Base-by-base conservation (phyloP, 768 basidiomycete species). In the Basidioascus undulatus region DNA sequence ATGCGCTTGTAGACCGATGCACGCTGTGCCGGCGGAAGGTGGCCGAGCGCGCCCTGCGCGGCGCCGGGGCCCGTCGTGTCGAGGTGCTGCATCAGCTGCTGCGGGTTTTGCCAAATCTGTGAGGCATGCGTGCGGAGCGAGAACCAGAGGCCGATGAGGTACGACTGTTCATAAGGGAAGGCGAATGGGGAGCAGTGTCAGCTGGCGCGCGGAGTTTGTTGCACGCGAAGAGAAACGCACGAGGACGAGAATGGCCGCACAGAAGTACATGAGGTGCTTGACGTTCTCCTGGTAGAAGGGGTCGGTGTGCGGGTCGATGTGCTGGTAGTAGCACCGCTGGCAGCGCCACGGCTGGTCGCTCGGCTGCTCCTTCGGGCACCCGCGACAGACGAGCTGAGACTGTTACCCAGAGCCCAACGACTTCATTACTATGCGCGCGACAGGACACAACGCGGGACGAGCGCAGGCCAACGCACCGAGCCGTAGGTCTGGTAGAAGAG, bases 91-190 rank as follows among this genome's bases (percentile, higher is more conserved):
- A 84, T 59, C 3, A 86, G 64, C 36, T 73, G 76, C 45, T 61
- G 84, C 3, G 87, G 87, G 55, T 96, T 94, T 55, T 96, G 86
- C 92, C 92, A 98, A 50, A 98, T 98, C 55, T 96, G 92, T 12
- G 78, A 74, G 6, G 92, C 92, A 55, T 98, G 92, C 1, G 92
- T 98, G 35, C 83, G 76, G 15, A 98, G 71, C 30, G 92, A 94
- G 64, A 98, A 98, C 92, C 92, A 96, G 1, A 96, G 65, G 27
- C 92, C 92, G 44, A 96, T 71, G 35, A 94, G 69, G 58, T 98
- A 98, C 1, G 92, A 94, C 86, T 94, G 49, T 34, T n/a, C n/a
- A n/a, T n/a, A n/a, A 18, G 13, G 26, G 16, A 33, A 15, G 27
- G 32, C 10, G 34, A 30, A 51, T 32, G 53, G 45, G 16, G 11